These are phyloP conservation scores for Kernera saxatilis DNA, from an alignment of 345 rosid species.

Conservation along the genomic window DNA sequence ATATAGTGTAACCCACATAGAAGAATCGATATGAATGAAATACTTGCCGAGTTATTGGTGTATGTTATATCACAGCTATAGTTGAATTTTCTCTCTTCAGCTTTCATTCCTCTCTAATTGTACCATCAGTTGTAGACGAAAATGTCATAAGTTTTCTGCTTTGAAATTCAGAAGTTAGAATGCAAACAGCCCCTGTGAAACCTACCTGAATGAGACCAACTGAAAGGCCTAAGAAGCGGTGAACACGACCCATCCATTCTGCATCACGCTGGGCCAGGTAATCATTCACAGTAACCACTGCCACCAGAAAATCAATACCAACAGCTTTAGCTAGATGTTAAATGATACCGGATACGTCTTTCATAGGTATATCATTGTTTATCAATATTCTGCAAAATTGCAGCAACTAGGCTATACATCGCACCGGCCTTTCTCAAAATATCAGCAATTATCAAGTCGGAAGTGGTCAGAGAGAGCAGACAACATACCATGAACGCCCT, in stretches of 20 bases:
- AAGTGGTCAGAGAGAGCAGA: conserved; percentile 1
- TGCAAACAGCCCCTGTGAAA: neutral
- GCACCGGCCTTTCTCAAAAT: conserved; percentile 2
- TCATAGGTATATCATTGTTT: neutral
- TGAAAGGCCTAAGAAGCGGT: conserved; percentile 86
- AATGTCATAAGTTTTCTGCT: conserved; percentile 7
- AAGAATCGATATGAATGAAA: conserved; percentile 14
- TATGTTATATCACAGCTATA: conserved; percentile 88
- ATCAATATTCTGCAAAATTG: neutral
- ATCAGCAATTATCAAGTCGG: neutral
- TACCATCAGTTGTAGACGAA: conserved; percentile 20
- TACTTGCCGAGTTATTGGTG: conserved; percentile 81
- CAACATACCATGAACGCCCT: conserved; percentile 92
- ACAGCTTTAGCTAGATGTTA: neutral
- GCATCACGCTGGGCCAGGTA: conserved; percentile 98
- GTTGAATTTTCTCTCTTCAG: conserved; percentile 72
- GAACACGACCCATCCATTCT: conserved; percentile 99
- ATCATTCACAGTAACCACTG: conserved; percentile 97
- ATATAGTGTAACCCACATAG: neutral
- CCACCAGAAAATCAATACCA: conserved; percentile 27
- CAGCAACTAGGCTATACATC: neutral
- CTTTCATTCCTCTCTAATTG: conserved; percentile 72
- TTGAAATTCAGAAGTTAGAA: neutral
- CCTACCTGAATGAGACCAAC: conserved; percentile 93
- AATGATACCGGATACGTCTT: neutral